A percentile compares a stretch with the other conserved stretches of the same genome.
phyloP scores from a whole-genome alignment of 257 asterid species.

The Voacanga thouarsii region DNA sequence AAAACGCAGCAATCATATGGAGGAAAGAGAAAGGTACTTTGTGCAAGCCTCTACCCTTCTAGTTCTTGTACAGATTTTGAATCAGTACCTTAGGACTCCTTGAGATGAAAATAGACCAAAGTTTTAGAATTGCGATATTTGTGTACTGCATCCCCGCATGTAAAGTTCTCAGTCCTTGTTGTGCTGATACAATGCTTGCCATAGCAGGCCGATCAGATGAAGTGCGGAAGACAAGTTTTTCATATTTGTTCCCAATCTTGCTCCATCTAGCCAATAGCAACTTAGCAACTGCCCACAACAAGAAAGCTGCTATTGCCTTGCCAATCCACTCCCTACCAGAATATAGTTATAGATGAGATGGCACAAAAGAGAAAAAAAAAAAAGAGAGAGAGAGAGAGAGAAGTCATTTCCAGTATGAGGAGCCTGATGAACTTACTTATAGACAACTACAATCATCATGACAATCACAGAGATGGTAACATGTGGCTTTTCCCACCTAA shows the following conservation, averaged over 20 bases:
- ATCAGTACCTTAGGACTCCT: slow-evolving; percentile 72
- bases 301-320: slow-evolving; percentile 46
- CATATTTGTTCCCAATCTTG: slow-evolving; percentile 30
- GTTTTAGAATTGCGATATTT: slow-evolving; percentile 59
- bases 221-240: slow-evolving; percentile 49
- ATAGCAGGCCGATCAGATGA: slow-evolving; percentile 65
- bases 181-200: slow-evolving; percentile 84
- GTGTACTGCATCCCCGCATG: slow-evolving; percentile 57
- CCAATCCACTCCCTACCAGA: slow-evolving; percentile 71
- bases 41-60: background rate
- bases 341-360: background rate
- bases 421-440: slow-evolving; percentile 45
- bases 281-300: slow-evolving; percentile 44
- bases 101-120: slow-evolving; percentile 62
- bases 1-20: background rate
- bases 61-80: background rate
- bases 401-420: background rate
- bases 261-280: slow-evolving; percentile 43
- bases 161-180: slow-evolving; percentile 59
- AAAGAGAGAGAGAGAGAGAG: no score
- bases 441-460: slow-evolving; percentile 41
- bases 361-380: background rate
- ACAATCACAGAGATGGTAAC: slow-evolving; percentile 35
- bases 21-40: background rate
- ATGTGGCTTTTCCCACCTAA: slow-evolving; percentile 64